Evolutionary conservation across 2,329 filamentous ascomycete genomes (phyloP).

Genomic region (Celoporthe dispersa): DNA sequence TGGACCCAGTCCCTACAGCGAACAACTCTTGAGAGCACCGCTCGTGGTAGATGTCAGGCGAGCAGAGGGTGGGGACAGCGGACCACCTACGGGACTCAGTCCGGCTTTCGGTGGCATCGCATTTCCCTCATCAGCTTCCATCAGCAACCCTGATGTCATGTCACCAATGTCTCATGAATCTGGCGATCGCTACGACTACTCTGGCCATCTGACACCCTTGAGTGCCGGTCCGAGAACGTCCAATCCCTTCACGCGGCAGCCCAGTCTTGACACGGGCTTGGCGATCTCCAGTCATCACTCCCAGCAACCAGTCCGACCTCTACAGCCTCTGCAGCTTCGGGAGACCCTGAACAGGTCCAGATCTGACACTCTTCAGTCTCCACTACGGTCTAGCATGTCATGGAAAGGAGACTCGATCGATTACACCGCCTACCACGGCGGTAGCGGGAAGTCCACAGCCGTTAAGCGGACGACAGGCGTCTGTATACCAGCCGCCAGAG

Average conservation of each 20-base stretch:
- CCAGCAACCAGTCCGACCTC: constrained; percentile 52
- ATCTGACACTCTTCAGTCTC: constrained; percentile 62
- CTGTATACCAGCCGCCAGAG: constrained; percentile 53
- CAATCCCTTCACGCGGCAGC: constrained; percentile 57
- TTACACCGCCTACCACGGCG: constrained; percentile 55
- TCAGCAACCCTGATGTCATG: constrained; percentile 58
- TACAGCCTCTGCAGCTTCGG: constrained; percentile 63
- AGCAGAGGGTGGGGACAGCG: constrained; percentile 65
- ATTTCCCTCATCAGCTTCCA: constrained; percentile 59
- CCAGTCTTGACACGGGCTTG: constrained; percentile 49
- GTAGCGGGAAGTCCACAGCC: constrained; percentile 49
- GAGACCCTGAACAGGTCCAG: constrained; percentile 62
- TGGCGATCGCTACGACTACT: constrained; percentile 59
- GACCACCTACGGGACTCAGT: constrained; percentile 69
- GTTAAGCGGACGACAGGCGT: constrained; percentile 51
- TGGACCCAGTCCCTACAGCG: constrained; percentile 53
- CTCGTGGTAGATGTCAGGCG: constrained; percentile 72
- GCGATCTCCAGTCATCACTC: constrained; percentile 50
- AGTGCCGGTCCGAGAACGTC: constrained; percentile 53
- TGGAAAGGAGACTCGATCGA: constrained; percentile 66
- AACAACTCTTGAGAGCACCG: constrained; percentile 65
- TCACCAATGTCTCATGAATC: constrained; percentile 62
- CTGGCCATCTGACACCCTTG: constrained; percentile 53
- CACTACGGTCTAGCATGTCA: constrained; percentile 63
- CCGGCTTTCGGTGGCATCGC: constrained; percentile 70